Base-by-base conservation (phyloP, 2,329 filamentous ascomycete genomes). In the Venturia oleaginea region DNA sequence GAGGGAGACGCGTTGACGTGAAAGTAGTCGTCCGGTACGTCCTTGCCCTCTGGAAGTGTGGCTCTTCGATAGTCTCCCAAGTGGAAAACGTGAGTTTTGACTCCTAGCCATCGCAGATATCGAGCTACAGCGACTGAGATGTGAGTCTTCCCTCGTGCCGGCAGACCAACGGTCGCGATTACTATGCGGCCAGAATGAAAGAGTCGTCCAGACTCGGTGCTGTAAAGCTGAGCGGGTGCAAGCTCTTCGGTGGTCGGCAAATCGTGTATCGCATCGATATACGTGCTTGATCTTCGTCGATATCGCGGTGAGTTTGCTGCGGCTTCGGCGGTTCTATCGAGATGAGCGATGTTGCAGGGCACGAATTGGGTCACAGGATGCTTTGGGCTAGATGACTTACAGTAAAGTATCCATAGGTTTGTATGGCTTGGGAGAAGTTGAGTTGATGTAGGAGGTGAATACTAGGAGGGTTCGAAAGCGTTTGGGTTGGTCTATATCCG, bases 71-170 rank as follows among this genome's bases (percentile, higher is more conserved):
- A 99, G 77, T 99, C 94, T 65, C 95, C 94, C 19, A 99, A 81
- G 74, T 99, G 94, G 75, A 99, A 99, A 70, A 97, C 95, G 69
- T 93, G 89, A 40, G 94, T 97, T 80, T 99, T 99, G 66, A 99
- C 94, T 67, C 94, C 94, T 46, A 99, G 84, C 94, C 94, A 99
- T 76, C 92, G 86, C 55, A 99, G 82, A 78, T 99, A 99, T 57
- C 94, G 88, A 59, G 93, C 92, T 72, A 99, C 83, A 7, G 94
- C 96, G 62, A 99, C 94, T 65, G 92, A 97, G 62, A 96, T 95
- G 72, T 99, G 94, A 83, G 94, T 99, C 79, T 99, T 99, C 67
- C 94, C 94, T 72, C 94, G 87, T 46, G 94, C 94, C 51, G 94
- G 94, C 37, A 97, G 84, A 30, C 94, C 94, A 69, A 97, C 94